Evolutionary conservation across 169 alveolate species (phyloP).

Genomic region (Cryptosporidium ryanae): DNA sequence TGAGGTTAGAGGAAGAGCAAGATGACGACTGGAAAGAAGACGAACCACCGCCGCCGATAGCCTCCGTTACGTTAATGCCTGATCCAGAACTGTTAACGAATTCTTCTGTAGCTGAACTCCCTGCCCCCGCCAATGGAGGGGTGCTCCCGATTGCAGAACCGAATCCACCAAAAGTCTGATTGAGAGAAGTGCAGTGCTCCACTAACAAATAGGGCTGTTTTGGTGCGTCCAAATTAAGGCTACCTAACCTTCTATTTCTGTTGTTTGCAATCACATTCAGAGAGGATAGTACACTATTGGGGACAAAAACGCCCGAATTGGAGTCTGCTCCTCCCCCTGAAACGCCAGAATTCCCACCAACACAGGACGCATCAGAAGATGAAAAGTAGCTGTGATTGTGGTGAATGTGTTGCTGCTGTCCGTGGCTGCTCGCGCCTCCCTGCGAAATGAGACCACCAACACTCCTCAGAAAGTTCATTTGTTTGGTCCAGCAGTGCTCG

Average conservation of each 20-base stretch:
- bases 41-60: not conserved
- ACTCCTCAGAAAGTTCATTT: slow-evolving; percentile 37
- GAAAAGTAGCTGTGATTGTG: not conserved
- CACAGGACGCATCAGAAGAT: not conserved
- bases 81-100: not conserved
- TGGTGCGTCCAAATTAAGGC: too few relatives aligned
- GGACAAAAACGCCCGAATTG: too few relatives aligned
- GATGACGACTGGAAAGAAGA: not conserved
- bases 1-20: not conserved
- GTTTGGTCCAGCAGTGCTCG: slow-evolving; percentile 17
- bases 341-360: not conserved
- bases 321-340: not conserved
- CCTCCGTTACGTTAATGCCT: not conserved
- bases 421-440: too few relatives aligned
- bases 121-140: not conserved
- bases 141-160: too few relatives aligned
- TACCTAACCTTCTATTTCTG: too few relatives aligned
- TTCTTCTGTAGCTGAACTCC: not conserved
- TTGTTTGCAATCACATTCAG: too few relatives aligned
- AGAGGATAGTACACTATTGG: too few relatives aligned
- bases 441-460: slow-evolving; percentile 4
- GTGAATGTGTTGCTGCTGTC: not conserved
- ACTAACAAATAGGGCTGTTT: too few relatives aligned
- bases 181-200: too few relatives aligned
- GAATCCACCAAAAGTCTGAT: too few relatives aligned